Evolutionary conservation across 1,139 yeast species (phyloP), one percentile per base, ranked within the genome.

Genomic region (Debaryomyces udenii): DNA sequence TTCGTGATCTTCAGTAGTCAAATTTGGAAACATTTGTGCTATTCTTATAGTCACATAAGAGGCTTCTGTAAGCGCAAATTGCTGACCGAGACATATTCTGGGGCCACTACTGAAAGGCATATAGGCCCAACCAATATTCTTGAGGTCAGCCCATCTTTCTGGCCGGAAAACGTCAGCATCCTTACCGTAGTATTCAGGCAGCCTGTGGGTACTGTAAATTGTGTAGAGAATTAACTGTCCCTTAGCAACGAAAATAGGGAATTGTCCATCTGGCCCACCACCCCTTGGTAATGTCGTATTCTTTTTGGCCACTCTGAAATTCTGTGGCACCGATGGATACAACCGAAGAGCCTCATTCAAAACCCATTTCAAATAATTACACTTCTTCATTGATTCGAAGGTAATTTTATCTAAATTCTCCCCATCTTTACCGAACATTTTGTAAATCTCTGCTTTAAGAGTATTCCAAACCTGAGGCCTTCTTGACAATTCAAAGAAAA

Each of bases 261-360:
- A 46, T 16, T 50, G 40, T 14, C 68, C 75, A 43, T 73, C 68
- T 1, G 59, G 53, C 2, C 83, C 83, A 13, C 82, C 83, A 17
- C 83, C 83, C 31, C 60, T 62, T 9, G 83, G 83, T 30, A 78
- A 59, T 4, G 74, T 66, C 2, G 81, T 76, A 48, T 70, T 62
- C 42, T 54, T 61, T 4, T 62, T 59, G 11, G 82, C 76, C 17
- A 57, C 56, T 41, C 84, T 64, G 45, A 66, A 59, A 52, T 78
- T 78, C 46, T 61, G 56, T 3, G 83, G 78, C 6, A 79, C 82
- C 4, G 76, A 66, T 3, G 84, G 84, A 49, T 76, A 75, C 50
- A 78, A 46, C 47, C 83, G 64, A 45, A 78, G 66, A 7, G 69
- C 55, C 55, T 78, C 83, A 52, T 74, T 76, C 33, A 79, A 50